Conservation (phyloP, 192 early-diverging fungal species). For the Chytriomyces hyalinus region DNA sequence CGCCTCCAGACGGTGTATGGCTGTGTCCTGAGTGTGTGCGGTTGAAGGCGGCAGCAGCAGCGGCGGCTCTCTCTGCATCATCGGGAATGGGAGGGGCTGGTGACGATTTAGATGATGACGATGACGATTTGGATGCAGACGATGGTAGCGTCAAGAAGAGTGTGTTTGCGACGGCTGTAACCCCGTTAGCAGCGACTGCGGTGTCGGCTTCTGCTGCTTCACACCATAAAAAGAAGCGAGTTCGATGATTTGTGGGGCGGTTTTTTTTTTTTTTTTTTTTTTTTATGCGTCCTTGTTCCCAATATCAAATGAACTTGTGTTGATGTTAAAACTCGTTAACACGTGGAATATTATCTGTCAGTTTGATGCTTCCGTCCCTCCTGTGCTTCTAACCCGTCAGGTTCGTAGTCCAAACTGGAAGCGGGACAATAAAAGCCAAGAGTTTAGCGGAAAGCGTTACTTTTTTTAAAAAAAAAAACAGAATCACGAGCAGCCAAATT, state of each 20-base stretch:
- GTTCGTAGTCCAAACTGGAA: too few species aligned
- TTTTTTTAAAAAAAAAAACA: too few species aligned
- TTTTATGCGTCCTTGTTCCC: background rate
- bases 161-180: slow-evolving; percentile 17
- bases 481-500: too few species aligned
- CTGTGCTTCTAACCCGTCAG: too few species aligned
- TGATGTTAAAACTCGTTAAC: too few species aligned
- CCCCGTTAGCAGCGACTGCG: too few species aligned
- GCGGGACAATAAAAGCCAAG: too few species aligned
- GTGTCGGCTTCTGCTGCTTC: background rate
- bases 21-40: slow-evolving; percentile 51
- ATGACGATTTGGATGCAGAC: slow-evolving; percentile 30
- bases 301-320: too few species aligned
- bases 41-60: background rate
- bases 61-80: background rate
- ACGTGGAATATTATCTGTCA: too few species aligned
- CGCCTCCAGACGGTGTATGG: slow-evolving; percentile 72
- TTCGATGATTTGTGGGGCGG: background rate
- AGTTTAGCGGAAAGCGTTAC: too few species aligned
- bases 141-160: slow-evolving; percentile 29
- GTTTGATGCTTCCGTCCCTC: too few species aligned
- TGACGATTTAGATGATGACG: background rate
- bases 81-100: background rate
- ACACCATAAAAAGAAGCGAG: slow-evolving; percentile 24
- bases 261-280: background rate